Conservation (phyloP, 176 grass and related monocot genomes). For the Aegilops tauschii region DNA sequence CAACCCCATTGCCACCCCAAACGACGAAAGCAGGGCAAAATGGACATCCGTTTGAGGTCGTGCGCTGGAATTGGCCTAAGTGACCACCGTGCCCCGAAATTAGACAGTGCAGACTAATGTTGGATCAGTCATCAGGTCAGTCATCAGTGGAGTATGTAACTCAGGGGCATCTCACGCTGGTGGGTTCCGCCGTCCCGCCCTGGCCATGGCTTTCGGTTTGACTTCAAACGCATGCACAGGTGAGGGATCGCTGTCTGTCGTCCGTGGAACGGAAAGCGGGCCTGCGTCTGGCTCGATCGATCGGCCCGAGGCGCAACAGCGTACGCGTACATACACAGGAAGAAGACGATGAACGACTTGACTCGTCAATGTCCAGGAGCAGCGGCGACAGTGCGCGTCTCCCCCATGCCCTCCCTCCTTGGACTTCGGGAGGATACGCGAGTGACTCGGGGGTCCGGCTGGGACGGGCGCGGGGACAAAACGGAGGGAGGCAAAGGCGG, state of each 20-base stretch:
- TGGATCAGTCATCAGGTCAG: background rate
- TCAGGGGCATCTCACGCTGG: background rate
- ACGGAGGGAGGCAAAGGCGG: conserved; percentile 13
- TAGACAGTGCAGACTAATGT: background rate
- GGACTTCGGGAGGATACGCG: background rate
- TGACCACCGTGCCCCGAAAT: background rate
- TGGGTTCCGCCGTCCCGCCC: background rate
- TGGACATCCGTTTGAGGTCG: too few species aligned
- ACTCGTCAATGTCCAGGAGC: conserved; percentile 11
- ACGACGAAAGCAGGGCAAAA: too few species aligned
- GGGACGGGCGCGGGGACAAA: background rate
- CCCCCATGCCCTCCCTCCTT: background rate
- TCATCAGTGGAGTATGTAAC: background rate
- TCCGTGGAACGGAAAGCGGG: conserved; percentile 4
- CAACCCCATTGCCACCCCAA: too few species aligned
- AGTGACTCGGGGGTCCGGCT: background rate
- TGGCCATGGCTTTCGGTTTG: background rate
- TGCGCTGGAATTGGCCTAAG: too few species aligned
- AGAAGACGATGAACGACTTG: background rate
- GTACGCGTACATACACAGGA: background rate
- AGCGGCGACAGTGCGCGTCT: background rate
- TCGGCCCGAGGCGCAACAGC: background rate
- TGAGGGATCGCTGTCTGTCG: background rate
- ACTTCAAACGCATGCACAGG: background rate
- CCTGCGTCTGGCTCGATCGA: background rate